These are phyloP conservation scores for Artemisia tridentata DNA, from an alignment of 129 eudicot species.

Conservation along the genomic window DNA sequence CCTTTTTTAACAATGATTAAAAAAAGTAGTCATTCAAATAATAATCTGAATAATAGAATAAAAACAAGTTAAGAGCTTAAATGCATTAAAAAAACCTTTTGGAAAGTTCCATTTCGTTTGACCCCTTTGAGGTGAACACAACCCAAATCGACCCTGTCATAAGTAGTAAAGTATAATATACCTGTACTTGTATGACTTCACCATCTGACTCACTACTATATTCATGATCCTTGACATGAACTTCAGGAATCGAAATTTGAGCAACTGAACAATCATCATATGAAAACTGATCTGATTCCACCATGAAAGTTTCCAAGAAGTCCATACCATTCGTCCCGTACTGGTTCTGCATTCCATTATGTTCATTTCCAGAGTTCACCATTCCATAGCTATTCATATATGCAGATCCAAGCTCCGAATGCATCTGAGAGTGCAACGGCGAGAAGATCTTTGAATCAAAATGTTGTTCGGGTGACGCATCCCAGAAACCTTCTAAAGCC, in stretches of 20 bases:
- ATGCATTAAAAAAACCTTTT: not conserved
- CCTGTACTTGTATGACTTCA: conserved; percentile 58
- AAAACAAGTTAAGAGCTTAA: not conserved
- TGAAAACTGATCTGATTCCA: conserved; percentile 37
- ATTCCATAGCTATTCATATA: conserved; percentile 17
- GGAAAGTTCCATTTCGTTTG: not conserved
- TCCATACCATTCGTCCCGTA: conserved; percentile 42
- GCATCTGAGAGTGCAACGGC: conserved; percentile 49
- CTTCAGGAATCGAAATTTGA: conserved; percentile 32
- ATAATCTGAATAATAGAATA: too few relatives aligned
- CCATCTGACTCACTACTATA: conserved; percentile 67
- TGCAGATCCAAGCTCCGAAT: conserved; percentile 42
- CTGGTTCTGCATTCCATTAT: conserved; percentile 34
- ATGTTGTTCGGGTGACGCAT: conserved; percentile 25
- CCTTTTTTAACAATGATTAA: not conserved
- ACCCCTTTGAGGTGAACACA: not conserved
- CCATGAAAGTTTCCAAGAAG: conserved; percentile 47
- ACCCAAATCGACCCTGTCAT: not conserved
- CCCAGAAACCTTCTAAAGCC: conserved; percentile 34
- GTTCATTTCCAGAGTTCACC: conserved; percentile 26
- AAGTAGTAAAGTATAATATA: conserved; percentile 9
- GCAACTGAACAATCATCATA: conserved; percentile 29
- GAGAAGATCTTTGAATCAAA: conserved; percentile 56
- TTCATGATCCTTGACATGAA: conserved; percentile 38
- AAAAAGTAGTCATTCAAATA: not conserved